A percentile compares a stretch with the other conserved stretches of the same genome.
These are phyloP conservation scores for Boletellus deceptivus DNA, from an alignment of 1,284 basidiomycete genomes.

Conservation along the genomic window DNA sequence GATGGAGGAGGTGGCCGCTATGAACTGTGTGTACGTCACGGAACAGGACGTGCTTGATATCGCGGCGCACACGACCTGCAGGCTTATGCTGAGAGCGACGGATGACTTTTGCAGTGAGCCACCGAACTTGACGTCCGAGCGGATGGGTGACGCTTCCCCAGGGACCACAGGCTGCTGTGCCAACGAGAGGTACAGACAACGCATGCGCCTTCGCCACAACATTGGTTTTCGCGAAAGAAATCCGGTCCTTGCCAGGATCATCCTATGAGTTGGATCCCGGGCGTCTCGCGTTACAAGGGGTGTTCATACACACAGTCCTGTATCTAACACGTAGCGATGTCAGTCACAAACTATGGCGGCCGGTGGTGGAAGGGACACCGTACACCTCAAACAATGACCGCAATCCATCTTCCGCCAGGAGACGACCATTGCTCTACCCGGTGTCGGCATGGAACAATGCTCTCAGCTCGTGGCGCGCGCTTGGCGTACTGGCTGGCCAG, in stretches of 20 bases:
- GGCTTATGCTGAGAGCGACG: constrained; percentile 42
- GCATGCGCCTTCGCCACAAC: constrained; percentile 39
- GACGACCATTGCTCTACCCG: constrained; percentile 4
- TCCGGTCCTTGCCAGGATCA: constrained; percentile 18
- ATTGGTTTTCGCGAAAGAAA: constrained; percentile 16
- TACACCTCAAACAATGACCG: constrained; percentile 76
- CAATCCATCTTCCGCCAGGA: constrained; percentile 35
- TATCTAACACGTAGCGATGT: constrained; percentile 38
- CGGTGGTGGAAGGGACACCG: constrained; percentile 48
- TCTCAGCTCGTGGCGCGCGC: constrained; percentile 11
- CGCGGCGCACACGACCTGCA: constrained; percentile 48
- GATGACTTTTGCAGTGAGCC: constrained; percentile 59
- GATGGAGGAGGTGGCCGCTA: constrained; percentile 50
- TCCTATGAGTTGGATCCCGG: constrained; percentile 14
- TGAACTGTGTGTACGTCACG: constrained; percentile 58
- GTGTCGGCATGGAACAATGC: constrained; percentile 5
- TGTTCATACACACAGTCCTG: background rate
- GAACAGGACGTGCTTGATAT: constrained; percentile 55
- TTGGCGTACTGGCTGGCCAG: background rate
- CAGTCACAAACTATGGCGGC: constrained; percentile 70
- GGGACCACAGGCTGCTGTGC: constrained; percentile 50
- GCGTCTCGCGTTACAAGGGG: background rate
- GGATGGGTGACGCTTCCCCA: constrained; percentile 19
- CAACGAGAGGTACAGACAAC: constrained; percentile 52
- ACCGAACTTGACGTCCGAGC: background rate